A percentile compares a stretch with the other conserved stretches of the same genome.
Conservation (phyloP, 2,329 filamentous ascomycete species). For the Sclerotinia subarctica region DNA sequence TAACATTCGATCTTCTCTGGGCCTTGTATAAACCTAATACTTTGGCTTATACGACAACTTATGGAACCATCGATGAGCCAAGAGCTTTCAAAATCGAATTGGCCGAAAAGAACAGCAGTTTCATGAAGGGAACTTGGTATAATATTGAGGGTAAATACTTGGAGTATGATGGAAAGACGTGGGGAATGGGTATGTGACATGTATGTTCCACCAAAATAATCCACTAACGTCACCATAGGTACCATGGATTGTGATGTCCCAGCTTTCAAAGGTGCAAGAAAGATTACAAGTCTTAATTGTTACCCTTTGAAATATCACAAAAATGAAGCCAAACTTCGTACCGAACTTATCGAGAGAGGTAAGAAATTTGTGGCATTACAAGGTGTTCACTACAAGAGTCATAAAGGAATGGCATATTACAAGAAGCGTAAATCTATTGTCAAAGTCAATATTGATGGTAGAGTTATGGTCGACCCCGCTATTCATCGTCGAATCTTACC, state of each 20-base stretch:
- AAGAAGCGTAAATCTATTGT: constrained; percentile 73
- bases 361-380: constrained; percentile 80
- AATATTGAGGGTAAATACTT: constrained; percentile 74
- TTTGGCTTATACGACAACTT: constrained; percentile 72
- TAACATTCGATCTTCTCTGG: constrained; percentile 87
- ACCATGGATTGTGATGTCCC: constrained; percentile 66
- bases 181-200: constrained; percentile 60
- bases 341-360: constrained; percentile 72
- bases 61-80: constrained; percentile 72
- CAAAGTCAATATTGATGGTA: constrained; percentile 81
- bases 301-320: constrained; percentile 81
- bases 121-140: constrained; percentile 73
- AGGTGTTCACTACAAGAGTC: constrained; percentile 78
- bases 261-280: constrained; percentile 75
- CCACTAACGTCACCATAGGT: constrained; percentile 27
- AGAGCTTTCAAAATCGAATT: constrained; percentile 79
- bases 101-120: constrained; percentile 64
- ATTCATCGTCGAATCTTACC: constrained; percentile 82
- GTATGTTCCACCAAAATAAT: neutral
- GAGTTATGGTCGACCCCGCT: constrained; percentile 82
- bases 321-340: constrained; percentile 61
- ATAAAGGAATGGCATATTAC: constrained; percentile 80
- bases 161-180: constrained; percentile 84
- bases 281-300: constrained; percentile 73
- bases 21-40: constrained; percentile 86